Evolutionary conservation across 768 basidiomycete species (phyloP).

Genomic region (Podaxis carcinomalis): DNA sequence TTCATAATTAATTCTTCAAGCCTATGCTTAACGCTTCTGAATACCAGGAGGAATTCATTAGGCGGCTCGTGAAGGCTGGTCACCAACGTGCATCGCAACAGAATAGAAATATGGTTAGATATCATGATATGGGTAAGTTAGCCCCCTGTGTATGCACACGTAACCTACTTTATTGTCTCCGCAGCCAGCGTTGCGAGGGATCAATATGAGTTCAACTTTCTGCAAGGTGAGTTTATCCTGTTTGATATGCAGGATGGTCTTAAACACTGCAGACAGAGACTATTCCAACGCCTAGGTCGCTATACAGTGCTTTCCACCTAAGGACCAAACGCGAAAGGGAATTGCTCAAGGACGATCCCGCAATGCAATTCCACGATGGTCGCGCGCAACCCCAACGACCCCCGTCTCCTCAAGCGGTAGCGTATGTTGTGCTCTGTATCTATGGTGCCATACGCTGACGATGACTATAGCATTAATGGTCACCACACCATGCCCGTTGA

Average conservation of each 20-base stretch:
- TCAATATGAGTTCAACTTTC: constrained; percentile 68
- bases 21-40: constrained; percentile 8
- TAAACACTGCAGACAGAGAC: constrained; percentile 41
- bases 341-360: constrained; percentile 56
- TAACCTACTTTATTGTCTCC: constrained; percentile 11
- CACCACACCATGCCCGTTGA: not conserved
- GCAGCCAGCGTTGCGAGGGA: constrained; percentile 56
- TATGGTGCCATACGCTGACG: not conserved
- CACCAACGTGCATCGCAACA: constrained; percentile 56
- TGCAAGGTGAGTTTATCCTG: constrained; percentile 43
- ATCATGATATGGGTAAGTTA: constrained; percentile 71
- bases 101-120: constrained; percentile 56
- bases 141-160: not conserved
- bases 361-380: constrained; percentile 24
- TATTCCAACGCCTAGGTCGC: constrained; percentile 57
- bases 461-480: not conserved
- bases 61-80: constrained; percentile 66
- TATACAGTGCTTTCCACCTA: constrained; percentile 55
- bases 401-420: not conserved
- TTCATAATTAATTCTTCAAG: not conserved
- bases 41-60: constrained; percentile 80
- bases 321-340: constrained; percentile 24
- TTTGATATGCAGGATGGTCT: not conserved
- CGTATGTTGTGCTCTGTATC: not conserved
- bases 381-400: not conserved